Evolutionary conservation across 768 basidiomycete species (phyloP).

Genomic region (Pleurotus tuber-regium): DNA sequence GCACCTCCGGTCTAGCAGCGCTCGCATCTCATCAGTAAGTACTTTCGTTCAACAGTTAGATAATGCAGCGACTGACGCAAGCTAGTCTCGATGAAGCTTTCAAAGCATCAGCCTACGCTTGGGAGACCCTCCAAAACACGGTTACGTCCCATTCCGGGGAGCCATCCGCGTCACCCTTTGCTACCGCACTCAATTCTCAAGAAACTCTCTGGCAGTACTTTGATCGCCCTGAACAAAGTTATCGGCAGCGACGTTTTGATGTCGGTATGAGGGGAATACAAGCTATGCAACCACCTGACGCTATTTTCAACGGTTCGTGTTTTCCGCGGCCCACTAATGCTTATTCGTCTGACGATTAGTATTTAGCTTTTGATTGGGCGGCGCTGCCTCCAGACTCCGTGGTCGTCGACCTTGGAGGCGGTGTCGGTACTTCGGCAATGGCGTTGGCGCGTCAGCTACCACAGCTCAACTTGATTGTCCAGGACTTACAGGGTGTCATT

Average conservation of each 20-base stretch:
- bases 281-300: not conserved
- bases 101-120: conserved; percentile 18
- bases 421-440: conserved; percentile 21
- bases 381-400: conserved; percentile 17
- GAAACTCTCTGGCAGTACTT: conserved; percentile 11
- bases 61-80: no score
- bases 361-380: conserved; percentile 24
- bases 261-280: conserved; percentile 11
- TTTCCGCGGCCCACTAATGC: not conserved
- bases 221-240: conserved; percentile 9
- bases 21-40: conserved; percentile 23
- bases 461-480: conserved; percentile 23
- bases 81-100: conserved; percentile 20
- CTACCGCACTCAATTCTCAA: not conserved
- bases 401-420: conserved; percentile 30
- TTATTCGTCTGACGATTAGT: not conserved
- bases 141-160: conserved; percentile 7
- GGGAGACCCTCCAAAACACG: conserved; percentile 17
- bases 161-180: conserved; percentile 11
- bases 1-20: conserved; percentile 23
- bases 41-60: not conserved
- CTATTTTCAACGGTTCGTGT: not conserved
- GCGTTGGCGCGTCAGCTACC: conserved; percentile 16
- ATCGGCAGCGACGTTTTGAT: conserved; percentile 4
- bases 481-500: conserved; percentile 19